phyloP scores from a whole-genome alignment of 306 rosid genomes.

The Cucumis cinereus region DNA sequence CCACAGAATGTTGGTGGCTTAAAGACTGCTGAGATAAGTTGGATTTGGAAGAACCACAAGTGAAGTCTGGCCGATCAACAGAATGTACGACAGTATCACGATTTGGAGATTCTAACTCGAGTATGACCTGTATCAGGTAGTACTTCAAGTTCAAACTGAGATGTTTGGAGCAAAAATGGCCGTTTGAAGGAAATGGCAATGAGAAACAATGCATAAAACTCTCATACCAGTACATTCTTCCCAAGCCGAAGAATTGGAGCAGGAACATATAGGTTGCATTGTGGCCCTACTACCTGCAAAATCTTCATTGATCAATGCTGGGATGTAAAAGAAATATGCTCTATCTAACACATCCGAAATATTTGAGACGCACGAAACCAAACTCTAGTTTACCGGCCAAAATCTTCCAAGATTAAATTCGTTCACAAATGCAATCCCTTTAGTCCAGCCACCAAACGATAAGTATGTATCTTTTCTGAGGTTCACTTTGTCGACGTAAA shows the following conservation, averaged over 20 bases:
- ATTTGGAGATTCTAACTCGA: conserved; percentile 70
- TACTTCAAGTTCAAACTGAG: background rate
- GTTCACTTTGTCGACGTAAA: conserved; percentile 40
- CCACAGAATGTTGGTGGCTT: background rate
- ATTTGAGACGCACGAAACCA: background rate
- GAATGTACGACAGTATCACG: conserved; percentile 38
- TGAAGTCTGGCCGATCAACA: conserved; percentile 51
- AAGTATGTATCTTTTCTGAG: conserved; percentile 56
- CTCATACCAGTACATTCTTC: conserved; percentile 58
- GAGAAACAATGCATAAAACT: background rate
- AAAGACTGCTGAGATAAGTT: conserved; percentile 1
- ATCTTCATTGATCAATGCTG: background rate
- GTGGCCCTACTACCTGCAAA: conserved; percentile 69
- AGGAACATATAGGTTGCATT: conserved; percentile 85
- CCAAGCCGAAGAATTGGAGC: conserved; percentile 69
- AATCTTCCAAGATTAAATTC: conserved; percentile 78
- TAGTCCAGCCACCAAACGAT: conserved; percentile 68
- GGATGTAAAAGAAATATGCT: background rate
- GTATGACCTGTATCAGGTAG: conserved; percentile 37
- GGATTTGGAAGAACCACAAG: conserved; percentile 27
- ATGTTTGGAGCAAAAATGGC: background rate
- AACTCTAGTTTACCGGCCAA: conserved; percentile 62
- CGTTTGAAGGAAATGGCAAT: background rate
- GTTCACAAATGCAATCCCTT: conserved; percentile 71
- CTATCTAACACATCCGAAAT: background rate